These are phyloP conservation scores for Hevea brasiliensis DNA, from an alignment of 345 rosid species.

Conservation along the genomic window DNA sequence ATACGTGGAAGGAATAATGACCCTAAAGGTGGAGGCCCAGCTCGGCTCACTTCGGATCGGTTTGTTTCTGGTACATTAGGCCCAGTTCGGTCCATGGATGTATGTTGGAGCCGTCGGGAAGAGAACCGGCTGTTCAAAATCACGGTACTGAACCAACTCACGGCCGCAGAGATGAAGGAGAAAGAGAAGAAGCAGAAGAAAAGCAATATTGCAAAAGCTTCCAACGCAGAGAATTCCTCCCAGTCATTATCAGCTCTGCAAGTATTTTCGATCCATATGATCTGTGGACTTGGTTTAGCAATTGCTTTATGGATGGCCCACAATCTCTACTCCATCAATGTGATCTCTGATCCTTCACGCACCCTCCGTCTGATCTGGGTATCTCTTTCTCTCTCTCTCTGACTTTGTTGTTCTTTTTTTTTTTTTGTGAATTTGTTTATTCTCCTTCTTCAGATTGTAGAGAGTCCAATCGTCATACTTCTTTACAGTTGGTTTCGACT, in stretches of 20 bases:
- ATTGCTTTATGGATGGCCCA: constrained; percentile 50
- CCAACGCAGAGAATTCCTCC: background rate
- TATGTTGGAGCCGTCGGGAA: too few relatives aligned
- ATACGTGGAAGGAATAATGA: too few relatives aligned
- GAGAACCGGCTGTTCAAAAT: too few relatives aligned
- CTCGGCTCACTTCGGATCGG: too few relatives aligned
- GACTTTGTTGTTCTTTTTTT: background rate
- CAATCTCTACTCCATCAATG: constrained; percentile 44
- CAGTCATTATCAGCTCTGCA: constrained; percentile 27
- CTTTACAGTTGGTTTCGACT: constrained; percentile 54
- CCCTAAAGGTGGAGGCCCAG: too few relatives aligned
- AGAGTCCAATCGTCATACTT: constrained; percentile 50
- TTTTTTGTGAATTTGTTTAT: background rate
- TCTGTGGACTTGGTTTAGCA: constrained; percentile 46
- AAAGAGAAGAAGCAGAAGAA: background rate
- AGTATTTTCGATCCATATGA: constrained; percentile 37
- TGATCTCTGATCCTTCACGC: constrained; percentile 55
- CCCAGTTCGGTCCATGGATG: too few relatives aligned
- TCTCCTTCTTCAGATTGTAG: constrained; percentile 40
- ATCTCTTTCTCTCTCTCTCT: background rate
- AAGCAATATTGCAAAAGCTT: background rate
- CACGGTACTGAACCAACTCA: too few relatives aligned
- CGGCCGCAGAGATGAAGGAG: background rate
- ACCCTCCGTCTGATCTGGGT: constrained; percentile 69
- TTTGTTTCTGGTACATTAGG: too few relatives aligned